A percentile compares a stretch with the other conserved stretches of the same genome.
Evolutionary conservation across 2,329 filamentous ascomycete genomes (phyloP).

Genomic region (Cladosporium sphaerospermum): DNA sequence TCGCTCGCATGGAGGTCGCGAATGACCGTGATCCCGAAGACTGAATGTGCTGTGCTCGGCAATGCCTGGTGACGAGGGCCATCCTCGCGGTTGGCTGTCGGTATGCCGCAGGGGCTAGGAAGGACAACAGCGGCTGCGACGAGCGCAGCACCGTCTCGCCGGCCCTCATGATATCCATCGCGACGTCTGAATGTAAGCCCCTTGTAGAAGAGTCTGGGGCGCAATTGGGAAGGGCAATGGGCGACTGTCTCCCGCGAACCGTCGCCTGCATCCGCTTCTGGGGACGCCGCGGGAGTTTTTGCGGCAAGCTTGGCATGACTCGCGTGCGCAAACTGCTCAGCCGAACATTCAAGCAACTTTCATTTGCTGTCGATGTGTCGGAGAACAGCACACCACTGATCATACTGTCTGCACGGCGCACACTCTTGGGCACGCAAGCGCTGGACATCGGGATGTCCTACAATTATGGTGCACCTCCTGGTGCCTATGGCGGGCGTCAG

Average conservation of each 20-base stretch:
- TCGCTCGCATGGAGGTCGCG: conserved; percentile 12
- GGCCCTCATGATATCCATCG: conserved; percentile 28
- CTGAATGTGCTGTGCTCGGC: conserved; percentile 12
- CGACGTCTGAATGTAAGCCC: conserved; percentile 3
- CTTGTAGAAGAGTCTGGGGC: background rate
- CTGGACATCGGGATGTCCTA: conserved; percentile 25
- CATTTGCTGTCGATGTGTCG: background rate
- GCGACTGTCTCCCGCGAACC: background rate
- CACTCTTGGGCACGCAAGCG: background rate
- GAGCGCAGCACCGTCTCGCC: conserved; percentile 26
- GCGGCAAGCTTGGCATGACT: conserved; percentile 10
- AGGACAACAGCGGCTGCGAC: conserved; percentile 20
- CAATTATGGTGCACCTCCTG: conserved; percentile 35
- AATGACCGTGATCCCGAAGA: conserved; percentile 17
- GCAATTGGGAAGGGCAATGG: background rate
- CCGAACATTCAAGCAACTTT: background rate
- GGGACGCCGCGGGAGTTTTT: conserved; percentile 7
- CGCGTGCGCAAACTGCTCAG: background rate
- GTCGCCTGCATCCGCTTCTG: background rate
- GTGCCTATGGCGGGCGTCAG: conserved; percentile 63
- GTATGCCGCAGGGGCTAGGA: conserved; percentile 18
- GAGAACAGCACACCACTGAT: too few species aligned
- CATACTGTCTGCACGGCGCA: too few species aligned
- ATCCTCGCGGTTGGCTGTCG: conserved; percentile 12
- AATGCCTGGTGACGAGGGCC: conserved; percentile 13